phyloP scores from a whole-genome alignment of 345 rosid genomes.

The Linum tenue region DNA sequence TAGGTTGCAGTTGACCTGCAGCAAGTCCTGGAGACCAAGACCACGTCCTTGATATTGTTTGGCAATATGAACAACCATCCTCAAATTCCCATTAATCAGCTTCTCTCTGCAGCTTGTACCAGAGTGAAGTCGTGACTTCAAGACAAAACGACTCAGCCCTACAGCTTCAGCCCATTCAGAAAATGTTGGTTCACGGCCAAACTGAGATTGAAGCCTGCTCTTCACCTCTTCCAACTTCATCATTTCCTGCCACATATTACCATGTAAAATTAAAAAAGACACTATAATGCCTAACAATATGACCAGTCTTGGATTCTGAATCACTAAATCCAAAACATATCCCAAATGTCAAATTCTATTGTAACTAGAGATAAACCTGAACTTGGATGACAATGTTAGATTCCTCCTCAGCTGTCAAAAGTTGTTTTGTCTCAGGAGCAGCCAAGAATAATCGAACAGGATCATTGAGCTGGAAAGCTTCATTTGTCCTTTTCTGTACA shows the following conservation, averaged over 20 bases:
- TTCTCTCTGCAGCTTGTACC: slow-evolving; percentile 60
- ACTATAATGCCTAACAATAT: neutral
- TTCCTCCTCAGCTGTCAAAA: slow-evolving; percentile 69
- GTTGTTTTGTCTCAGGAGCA: slow-evolving; percentile 72
- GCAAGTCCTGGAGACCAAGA: slow-evolving; percentile 65
- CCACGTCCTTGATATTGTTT: slow-evolving; percentile 76
- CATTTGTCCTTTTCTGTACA: slow-evolving; percentile 32
- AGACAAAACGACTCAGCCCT: slow-evolving; percentile 41
- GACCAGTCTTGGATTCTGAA: neutral
- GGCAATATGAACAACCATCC: slow-evolving; percentile 80
- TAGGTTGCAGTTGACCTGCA: slow-evolving; percentile 45
- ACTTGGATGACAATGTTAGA: slow-evolving; percentile 52
- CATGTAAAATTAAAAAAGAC: slow-evolving; percentile 9
- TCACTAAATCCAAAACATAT: neutral
- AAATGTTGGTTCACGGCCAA: slow-evolving; percentile 67
- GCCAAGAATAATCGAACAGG: slow-evolving; percentile 67
- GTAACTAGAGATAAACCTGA: slow-evolving; percentile 40
- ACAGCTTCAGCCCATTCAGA: slow-evolving; percentile 71
- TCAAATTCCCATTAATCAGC: slow-evolving; percentile 61
- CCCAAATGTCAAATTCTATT: neutral
- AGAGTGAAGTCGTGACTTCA: slow-evolving; percentile 53
- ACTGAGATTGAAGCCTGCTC: slow-evolving; percentile 54
- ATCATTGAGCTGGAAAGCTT: slow-evolving; percentile 46
- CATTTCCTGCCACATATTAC: slow-evolving; percentile 44
- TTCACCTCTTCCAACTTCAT: slow-evolving; percentile 52